Base-by-base conservation (phyloP, 2,329 filamentous ascomycete genomes). In the Cercospora sp. region DNA sequence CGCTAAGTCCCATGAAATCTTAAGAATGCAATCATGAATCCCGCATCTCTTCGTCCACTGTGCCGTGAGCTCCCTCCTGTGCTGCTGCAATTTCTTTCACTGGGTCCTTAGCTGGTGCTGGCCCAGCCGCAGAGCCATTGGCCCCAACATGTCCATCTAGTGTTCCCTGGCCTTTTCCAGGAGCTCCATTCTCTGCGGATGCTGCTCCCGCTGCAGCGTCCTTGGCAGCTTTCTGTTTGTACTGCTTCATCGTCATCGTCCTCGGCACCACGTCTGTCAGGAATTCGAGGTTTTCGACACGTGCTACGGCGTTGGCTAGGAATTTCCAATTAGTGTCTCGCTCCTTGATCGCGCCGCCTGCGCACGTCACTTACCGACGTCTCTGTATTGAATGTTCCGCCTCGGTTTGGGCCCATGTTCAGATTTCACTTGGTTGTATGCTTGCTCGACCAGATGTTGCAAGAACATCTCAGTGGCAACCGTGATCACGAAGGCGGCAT, bases 401-500 rank as follows among this genome's bases (percentile, higher is more conserved):
- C 95, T 87, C 5, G 94, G 94, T 80, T 98, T 98, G 74, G 91
- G 88, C 0, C 69, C 65, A 34, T 71, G 69, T 81, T 98, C 95
- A 0, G 93, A 87, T 77, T 95, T 96, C 75, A 94, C 91, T 75
- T 97, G 91, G 76, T 91, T 94, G 79, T 97, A 90, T 28, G 91
- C 90, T 79, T 96, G 91, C 70, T 91, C 87, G 21, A 94, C 89
- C 28, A 99, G 87, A 79, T 98, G 91, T 79, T 97, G 93, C 73
- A 99, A 90, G 82, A 99, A 98, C 86, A 97, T 90, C 82, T 99
- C 95, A 3, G 95, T 94, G 24, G 95, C 95, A 69, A 97, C 86
- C 1, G 94, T 94, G 75, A 98, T 96, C 66, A 94, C 89, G 79
- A 98, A 98, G 21, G 94, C 91, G 64, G 94, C 94, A 77, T 97